These are phyloP conservation scores for Hymenochaete sp. DNA, from an alignment of 1,284 basidiomycete species.

Conservation along the genomic window DNA sequence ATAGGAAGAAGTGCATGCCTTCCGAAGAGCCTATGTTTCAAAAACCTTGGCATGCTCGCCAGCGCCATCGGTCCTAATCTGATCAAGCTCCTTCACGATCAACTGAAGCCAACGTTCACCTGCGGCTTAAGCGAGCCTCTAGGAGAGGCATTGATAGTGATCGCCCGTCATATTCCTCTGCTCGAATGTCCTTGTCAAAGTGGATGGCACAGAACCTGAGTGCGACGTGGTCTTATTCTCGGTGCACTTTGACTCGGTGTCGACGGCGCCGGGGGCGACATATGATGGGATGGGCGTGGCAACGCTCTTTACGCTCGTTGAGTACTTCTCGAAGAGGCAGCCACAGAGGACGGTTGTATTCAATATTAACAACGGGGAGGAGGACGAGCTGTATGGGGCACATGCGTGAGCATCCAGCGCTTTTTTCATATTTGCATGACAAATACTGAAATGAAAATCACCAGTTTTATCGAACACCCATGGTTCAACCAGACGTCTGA, in stretches of 20 bases:
- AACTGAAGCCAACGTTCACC: conserved; percentile 94
- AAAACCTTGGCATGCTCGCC: conserved; percentile 92
- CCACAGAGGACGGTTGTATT: conserved; percentile 58
- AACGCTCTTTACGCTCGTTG: conserved; percentile 56
- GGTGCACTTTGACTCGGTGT: conserved; percentile 74
- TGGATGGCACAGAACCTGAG: conserved; percentile 41
- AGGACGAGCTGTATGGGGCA: conserved; percentile 65
- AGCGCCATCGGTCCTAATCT: conserved; percentile 93
- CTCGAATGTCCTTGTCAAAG: conserved; percentile 60
- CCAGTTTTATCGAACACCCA: conserved; percentile 59
- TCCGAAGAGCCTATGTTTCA: conserved; percentile 96
- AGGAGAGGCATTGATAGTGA: conserved; percentile 77
- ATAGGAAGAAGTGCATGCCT: conserved; percentile 85
- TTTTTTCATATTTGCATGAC: background rate
- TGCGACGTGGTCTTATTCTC: conserved; percentile 59
- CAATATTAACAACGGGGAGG: conserved; percentile 79
- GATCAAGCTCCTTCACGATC: conserved; percentile 92
- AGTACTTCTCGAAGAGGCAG: conserved; percentile 46
- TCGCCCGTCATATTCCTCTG: conserved; percentile 88
- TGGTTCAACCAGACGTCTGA: conserved; percentile 57
- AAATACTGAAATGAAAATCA: background rate
- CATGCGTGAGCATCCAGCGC: conserved; percentile 38
- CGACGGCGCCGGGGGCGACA: conserved; percentile 64
- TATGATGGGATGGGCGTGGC: conserved; percentile 70
- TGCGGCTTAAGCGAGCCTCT: conserved; percentile 91